Conservation (phyloP, 176 grass and related monocot species). For the Eremochloa ophiuroides region DNA sequence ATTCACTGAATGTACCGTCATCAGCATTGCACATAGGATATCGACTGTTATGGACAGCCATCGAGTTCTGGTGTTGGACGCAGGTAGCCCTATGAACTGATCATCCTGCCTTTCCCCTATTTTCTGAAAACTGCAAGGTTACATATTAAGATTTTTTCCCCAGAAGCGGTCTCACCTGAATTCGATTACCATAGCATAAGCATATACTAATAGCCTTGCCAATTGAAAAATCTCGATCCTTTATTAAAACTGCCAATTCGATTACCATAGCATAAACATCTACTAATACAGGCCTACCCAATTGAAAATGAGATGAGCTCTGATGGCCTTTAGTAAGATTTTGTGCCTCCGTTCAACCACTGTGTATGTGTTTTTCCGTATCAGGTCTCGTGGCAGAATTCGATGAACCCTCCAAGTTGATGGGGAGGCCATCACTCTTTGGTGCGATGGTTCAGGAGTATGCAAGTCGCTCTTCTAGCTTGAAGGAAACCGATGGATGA, state of each 20-base stretch:
- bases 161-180: too few relatives aligned
- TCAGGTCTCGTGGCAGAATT: slow-evolving; percentile 81
- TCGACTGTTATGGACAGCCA: slow-evolving; percentile 89
- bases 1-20: slow-evolving; percentile 65
- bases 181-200: neutral
- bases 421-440: slow-evolving; percentile 57
- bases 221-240: too few relatives aligned
- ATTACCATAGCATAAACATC: neutral
- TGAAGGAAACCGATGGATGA: slow-evolving; percentile 26
- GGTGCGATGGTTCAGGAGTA: slow-evolving; percentile 85
- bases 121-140: neutral
- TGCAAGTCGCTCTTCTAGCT: slow-evolving; percentile 46
- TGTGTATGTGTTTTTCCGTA: neutral
- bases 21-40: slow-evolving; percentile 90
- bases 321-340: neutral
- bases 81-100: slow-evolving; percentile 39
- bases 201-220: too few relatives aligned
- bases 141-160: too few relatives aligned
- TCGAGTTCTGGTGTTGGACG: slow-evolving; percentile 79
- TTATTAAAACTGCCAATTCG: too few relatives aligned
- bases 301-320: neutral
- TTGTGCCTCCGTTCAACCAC: neutral
- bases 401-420: slow-evolving; percentile 65
- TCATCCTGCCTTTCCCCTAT: neutral
- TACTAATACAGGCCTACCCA: neutral